These are phyloP conservation scores for Acorus gramineus DNA, from an alignment of 106 monocot genomes.

Conservation along the genomic window DNA sequence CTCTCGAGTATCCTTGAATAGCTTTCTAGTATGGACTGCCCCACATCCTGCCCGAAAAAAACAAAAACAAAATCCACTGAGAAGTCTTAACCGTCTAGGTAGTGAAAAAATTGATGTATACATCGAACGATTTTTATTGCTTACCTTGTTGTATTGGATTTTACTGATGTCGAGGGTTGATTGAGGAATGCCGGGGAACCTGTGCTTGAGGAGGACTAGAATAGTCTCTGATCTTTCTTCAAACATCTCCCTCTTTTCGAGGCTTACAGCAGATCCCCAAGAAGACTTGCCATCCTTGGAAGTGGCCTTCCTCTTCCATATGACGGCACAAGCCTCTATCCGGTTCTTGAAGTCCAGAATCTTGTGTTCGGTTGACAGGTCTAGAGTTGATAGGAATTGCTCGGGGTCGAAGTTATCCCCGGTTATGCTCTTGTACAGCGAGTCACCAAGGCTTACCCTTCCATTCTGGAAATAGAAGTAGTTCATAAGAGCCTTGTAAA, in stretches of 20 bases:
- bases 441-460: conserved; percentile 12
- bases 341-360: conserved; percentile 18
- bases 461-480: conserved; percentile 8
- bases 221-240: not conserved
- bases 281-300: not conserved
- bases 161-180: not conserved
- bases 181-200: not conserved
- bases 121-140: not conserved
- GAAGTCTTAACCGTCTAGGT: not conserved
- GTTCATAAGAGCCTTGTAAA: not conserved
- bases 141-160: not conserved
- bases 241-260: too few relatives aligned
- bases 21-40: conserved; percentile 16
- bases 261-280: too few relatives aligned
- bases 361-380: conserved; percentile 4
- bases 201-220: not conserved
- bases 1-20: conserved; percentile 16
- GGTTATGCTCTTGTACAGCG: conserved; percentile 11
- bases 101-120: not conserved
- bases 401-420: conserved; percentile 7
- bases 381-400: conserved; percentile 1
- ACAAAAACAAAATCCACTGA: not conserved
- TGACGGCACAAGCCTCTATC: conserved; percentile 12
- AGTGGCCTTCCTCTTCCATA: conserved; percentile 20
- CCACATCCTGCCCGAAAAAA: conserved; percentile 10